Evolutionary conservation across 495 filamentous ascomycete species (phyloP).

Genomic region (Pseudotulostoma volvatum): DNA sequence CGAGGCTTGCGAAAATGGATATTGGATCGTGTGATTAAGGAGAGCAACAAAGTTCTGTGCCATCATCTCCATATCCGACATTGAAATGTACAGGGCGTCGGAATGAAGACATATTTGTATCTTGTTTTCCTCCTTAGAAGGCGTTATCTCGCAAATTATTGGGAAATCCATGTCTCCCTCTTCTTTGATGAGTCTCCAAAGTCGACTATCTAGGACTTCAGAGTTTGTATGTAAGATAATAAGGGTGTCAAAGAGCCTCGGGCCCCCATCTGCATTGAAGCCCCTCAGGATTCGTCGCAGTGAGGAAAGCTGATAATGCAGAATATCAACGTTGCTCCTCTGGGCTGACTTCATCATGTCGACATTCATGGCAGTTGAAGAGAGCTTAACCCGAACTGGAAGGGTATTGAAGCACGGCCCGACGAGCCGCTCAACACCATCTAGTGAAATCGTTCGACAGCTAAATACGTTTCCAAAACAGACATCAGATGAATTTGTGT

Average conservation of each 20-base stretch:
- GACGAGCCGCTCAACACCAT: conserved; percentile 48
- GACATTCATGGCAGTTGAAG: conserved; percentile 22
- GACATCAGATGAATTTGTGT: conserved; percentile 40
- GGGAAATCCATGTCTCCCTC: conserved; percentile 62
- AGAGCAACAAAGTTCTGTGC: conserved; percentile 30
- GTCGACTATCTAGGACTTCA: conserved; percentile 29
- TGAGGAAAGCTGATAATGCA: conserved; percentile 52
- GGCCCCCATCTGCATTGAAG: conserved; percentile 12
- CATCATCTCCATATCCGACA: conserved; percentile 23
- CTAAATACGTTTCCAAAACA: conserved; percentile 72
- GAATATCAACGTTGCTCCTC: conserved; percentile 34
- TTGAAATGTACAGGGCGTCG: conserved; percentile 22
- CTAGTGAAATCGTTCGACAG: conserved; percentile 47
- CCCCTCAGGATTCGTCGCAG: conserved; percentile 42
- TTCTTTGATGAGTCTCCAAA: conserved; percentile 55
- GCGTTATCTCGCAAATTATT: conserved; percentile 51
- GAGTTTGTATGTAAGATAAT: conserved; percentile 50
- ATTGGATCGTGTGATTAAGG: conserved; percentile 24
- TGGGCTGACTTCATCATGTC: conserved; percentile 39
- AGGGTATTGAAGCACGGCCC: conserved; percentile 79
- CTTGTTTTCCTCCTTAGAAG: conserved; percentile 27
- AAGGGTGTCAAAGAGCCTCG: conserved; percentile 56
- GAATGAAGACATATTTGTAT: conserved; percentile 13
- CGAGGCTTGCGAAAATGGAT: conserved; percentile 17
- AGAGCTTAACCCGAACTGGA: conserved; percentile 44